These are phyloP conservation scores for Carex myosuroides DNA, from an alignment of 176 grass and related monocot species.

Conservation along the genomic window DNA sequence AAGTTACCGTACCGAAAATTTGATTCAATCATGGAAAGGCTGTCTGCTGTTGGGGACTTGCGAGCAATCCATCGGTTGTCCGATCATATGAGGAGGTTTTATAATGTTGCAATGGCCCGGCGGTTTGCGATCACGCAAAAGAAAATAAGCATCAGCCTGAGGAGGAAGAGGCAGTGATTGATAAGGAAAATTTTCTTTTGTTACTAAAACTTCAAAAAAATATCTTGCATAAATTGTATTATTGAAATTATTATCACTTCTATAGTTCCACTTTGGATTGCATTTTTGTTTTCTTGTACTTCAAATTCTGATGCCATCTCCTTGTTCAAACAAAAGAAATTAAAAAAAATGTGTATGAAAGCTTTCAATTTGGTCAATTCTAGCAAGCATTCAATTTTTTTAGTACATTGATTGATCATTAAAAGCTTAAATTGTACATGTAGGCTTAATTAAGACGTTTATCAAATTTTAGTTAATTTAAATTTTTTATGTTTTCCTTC, in stretches of 20 bases:
- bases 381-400: too few species aligned
- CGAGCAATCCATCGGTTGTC: slow-evolving; percentile 64
- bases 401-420: too few species aligned
- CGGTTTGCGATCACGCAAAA: slow-evolving; percentile 75
- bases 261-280: neutral
- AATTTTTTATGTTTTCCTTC: neutral
- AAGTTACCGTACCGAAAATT: slow-evolving; percentile 70
- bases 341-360: too few species aligned
- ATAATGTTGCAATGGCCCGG: slow-evolving; percentile 87
- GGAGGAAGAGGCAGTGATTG: slow-evolving; percentile 57
- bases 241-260: neutral
- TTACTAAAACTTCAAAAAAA: neutral
- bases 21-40: slow-evolving; percentile 56
- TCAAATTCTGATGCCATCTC: neutral
- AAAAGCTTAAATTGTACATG: neutral
- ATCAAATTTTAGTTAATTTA: neutral
- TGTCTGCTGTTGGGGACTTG: slow-evolving; percentile 69
- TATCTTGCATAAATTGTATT: neutral
- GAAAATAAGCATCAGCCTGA: slow-evolving; percentile 74
- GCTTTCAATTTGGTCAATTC: too few species aligned
- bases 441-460: neutral
- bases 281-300: neutral
- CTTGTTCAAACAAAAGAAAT: too few species aligned
- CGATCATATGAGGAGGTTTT: slow-evolving; percentile 87
- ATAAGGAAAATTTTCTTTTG: neutral